Percentiles rank a stretch among this genome's conserved stretches.
Evolutionary conservation across 371 early-diverging fungal genomes (phyloP).

Genomic region (Mortierella sp.): DNA sequence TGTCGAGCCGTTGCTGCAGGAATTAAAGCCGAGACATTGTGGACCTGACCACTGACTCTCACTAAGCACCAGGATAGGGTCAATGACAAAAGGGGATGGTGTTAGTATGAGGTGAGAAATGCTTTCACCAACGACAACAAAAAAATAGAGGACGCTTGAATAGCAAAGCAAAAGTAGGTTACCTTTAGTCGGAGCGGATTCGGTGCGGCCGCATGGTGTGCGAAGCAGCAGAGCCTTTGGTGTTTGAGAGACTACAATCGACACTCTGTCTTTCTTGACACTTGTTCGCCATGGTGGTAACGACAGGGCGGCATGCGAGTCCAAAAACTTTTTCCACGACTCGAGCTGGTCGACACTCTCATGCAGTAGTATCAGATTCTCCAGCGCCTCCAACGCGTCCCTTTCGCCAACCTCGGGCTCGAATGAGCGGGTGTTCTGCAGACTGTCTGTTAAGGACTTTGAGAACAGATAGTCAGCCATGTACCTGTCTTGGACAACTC

Average conservation of each 20-base stretch:
- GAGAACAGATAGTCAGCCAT: not conserved
- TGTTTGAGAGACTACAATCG: not conserved
- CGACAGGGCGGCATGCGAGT: slow-evolving; percentile 9
- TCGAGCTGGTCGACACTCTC: slow-evolving; percentile 3
- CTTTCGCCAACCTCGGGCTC: not conserved
- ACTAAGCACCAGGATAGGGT: not conserved
- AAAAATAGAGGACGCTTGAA: too few relatives aligned
- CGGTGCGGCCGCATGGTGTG: not conserved
- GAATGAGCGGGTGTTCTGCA: not conserved
- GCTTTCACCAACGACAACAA: too few relatives aligned
- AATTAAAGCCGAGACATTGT: not conserved
- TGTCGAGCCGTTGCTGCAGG: not conserved
- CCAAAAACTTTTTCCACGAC: not conserved
- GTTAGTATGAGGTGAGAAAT: too few relatives aligned
- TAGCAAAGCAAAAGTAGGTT: too few relatives aligned
- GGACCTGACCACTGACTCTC: not conserved
- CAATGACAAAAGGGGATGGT: not conserved
- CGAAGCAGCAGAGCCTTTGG: not conserved
- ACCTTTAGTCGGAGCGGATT: too few relatives aligned
- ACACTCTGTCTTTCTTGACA: too few relatives aligned
- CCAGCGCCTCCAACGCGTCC: slow-evolving; percentile 11
- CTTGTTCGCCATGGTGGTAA: slow-evolving; percentile 21
- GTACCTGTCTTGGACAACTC: not conserved
- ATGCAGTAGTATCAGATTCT: not conserved
- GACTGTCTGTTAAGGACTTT: not conserved